These are phyloP conservation scores for Pezicula carpinea DNA, from an alignment of 2,329 filamentous ascomycete genomes.

Conservation along the genomic window DNA sequence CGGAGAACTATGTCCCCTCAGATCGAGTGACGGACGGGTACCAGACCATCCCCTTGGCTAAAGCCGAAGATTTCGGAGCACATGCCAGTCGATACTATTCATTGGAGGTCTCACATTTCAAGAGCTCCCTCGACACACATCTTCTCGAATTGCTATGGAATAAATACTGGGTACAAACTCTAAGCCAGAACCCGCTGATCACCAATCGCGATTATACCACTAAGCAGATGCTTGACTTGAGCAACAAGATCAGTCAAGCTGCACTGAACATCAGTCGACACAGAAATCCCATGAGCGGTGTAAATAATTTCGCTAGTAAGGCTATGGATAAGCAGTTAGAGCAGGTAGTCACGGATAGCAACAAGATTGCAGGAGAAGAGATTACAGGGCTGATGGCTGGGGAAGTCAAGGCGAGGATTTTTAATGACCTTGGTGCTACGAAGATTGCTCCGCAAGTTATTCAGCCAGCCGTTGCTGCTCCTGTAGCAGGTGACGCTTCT, in stretches of 20 bases:
- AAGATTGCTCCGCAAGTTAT: background rate
- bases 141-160: slow-evolving; percentile 91
- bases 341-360: slow-evolving; percentile 50
- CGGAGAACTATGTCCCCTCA: slow-evolving; percentile 62
- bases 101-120: slow-evolving; percentile 89
- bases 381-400: slow-evolving; percentile 34
- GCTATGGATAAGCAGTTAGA: slow-evolving; percentile 43
- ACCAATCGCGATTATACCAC: slow-evolving; percentile 91
- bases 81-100: slow-evolving; percentile 89
- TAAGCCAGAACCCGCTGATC: slow-evolving; percentile 84
- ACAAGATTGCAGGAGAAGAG: slow-evolving; percentile 53
- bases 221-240: slow-evolving; percentile 86
- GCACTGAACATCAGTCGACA: slow-evolving; percentile 36
- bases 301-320: slow-evolving; percentile 12
- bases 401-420: slow-evolving; percentile 47
- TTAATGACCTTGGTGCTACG: slow-evolving; percentile 30
- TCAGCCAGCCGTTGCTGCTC: slow-evolving; percentile 1
- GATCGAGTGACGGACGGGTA: slow-evolving; percentile 43
- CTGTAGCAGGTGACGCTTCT: background rate
- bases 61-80: slow-evolving; percentile 93
- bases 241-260: slow-evolving; percentile 72
- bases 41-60: slow-evolving; percentile 81
- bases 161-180: slow-evolving; percentile 97
- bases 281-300: slow-evolving; percentile 22
- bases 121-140: slow-evolving; percentile 82